A percentile compares a stretch with the other conserved stretches of the same genome.
Conservation (phyloP, 345 rosid genomes). For the Melaleuca alternifolia region DNA sequence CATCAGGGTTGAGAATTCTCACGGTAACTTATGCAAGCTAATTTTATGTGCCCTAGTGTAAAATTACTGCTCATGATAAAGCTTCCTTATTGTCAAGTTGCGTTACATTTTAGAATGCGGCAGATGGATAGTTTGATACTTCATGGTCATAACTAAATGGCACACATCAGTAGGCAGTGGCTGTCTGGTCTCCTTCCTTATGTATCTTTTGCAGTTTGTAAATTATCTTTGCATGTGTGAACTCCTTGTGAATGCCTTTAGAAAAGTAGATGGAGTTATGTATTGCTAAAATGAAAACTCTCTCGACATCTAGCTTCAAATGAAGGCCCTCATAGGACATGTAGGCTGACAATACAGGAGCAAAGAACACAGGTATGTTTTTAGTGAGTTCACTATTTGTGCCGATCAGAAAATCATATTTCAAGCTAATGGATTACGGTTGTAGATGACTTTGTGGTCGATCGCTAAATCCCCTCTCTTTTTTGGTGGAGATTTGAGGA, state of each 20-base stretch:
- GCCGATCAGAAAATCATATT: neutral
- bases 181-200: neutral
- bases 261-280: neutral
- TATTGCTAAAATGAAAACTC: neutral
- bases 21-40: neutral
- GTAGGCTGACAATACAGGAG: slow-evolving; percentile 55
- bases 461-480: slow-evolving; percentile 89
- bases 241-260: neutral
- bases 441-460: slow-evolving; percentile 90
- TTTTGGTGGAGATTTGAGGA: slow-evolving; percentile 88
- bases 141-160: neutral
- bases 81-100: neutral
- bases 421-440: neutral
- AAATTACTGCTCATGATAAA: neutral
- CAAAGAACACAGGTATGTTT: slow-evolving; percentile 64
- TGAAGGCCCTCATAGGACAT: slow-evolving; percentile 65
- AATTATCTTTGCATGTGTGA: neutral
- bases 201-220: neutral
- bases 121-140: neutral
- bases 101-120: neutral
- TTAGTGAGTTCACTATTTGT: neutral
- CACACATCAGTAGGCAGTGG: neutral
- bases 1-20: neutral
- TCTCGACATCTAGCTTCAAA: slow-evolving; percentile 38
- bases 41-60: neutral